Evolutionary conservation across 352 stramenopile genomes (phyloP), one percentile per base, ranked within the genome.

Genomic region (Globisporangium irregulare): DNA sequence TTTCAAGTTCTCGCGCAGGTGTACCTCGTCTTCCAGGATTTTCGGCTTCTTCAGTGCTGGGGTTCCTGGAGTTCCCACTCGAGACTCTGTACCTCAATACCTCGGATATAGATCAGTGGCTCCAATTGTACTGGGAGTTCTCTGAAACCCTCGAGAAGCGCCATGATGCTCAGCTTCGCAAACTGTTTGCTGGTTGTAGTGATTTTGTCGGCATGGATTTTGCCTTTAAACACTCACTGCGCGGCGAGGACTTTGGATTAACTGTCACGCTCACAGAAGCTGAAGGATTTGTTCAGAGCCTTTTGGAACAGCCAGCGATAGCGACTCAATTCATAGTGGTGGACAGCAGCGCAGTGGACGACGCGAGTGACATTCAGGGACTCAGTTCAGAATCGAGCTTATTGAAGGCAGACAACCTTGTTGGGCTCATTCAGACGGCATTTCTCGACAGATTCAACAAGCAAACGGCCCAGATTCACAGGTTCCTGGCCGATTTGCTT

Each of bases 51-150:
- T 64, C 53, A 6, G 12, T 53, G 6, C 67, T 67, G 5, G 22
- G 10, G 22, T 64, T 56, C 20, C 36, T 72, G 14, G 12, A 32
- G 7, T 72, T 72, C 25, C 67, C 51, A 3, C n/a, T 58, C 22
- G 59, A 72, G n/a, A 55, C 20, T 50, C 57, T 48, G 18, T 6
- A 29, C 1, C 12, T 46, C 8, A 34, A 32, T 20, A 59, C 53
- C 25, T n/a, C 20, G 15, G 59, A 67, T 25, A 4, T 67, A 3
- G 67, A 64, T 10, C 38, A 32, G 60, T 72, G 67, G 67, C 53
- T 68, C n/a, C 51, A 63, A 8, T 12, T 64, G 38, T 63, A 24
- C 36, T 67, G 51, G 59, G 22, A 66, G 29, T 67, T 64, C 8
- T 41, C 59, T 1, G 59, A 72, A 24, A 60, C 22, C 14, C 59